Percentiles rank a stretch among this genome's conserved stretches.
These are phyloP conservation scores for Fusarium piperis DNA, from an alignment of 2,329 filamentous ascomycete genomes.

Conservation along the genomic window DNA sequence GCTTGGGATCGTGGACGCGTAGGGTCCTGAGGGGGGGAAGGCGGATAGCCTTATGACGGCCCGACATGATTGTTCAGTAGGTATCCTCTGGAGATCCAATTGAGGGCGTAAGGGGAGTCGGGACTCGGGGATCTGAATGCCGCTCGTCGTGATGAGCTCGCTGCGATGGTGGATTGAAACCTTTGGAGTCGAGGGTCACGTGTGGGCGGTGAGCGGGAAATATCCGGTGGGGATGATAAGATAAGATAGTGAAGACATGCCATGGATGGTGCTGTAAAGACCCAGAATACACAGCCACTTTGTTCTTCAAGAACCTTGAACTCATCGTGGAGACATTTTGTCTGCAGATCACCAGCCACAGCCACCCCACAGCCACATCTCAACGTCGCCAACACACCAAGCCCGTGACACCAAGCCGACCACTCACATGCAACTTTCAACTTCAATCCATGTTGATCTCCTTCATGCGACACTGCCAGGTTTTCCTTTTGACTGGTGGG, in stretches of 20 bases:
- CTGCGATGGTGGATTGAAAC: slow-evolving; percentile 27
- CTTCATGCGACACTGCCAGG: background rate
- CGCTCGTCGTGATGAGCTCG: slow-evolving; percentile 13
- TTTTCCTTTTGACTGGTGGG: background rate
- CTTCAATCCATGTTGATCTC: background rate
- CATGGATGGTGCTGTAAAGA: background rate
- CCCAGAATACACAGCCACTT: background rate
- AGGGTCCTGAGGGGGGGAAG: slow-evolving; percentile 66
- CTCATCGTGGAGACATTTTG: background rate
- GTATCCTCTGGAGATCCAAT: slow-evolving; percentile 5
- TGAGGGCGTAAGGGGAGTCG: background rate
- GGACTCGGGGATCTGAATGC: background rate
- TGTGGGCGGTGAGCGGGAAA: slow-evolving; percentile 31
- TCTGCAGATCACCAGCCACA: background rate
- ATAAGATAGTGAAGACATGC: background rate
- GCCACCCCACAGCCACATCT: background rate
- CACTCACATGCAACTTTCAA: background rate
- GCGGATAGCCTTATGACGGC: slow-evolving; percentile 61
- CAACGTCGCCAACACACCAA: background rate
- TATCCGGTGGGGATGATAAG: slow-evolving; percentile 3
- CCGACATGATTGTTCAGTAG: slow-evolving; percentile 51
- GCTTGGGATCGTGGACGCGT: slow-evolving; percentile 64
- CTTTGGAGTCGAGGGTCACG: slow-evolving; percentile 37
- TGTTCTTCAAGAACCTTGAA: background rate
- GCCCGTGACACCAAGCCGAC: slow-evolving; percentile 9